phyloP scores from a whole-genome alignment of 2,329 filamentous ascomycete genomes.

The Colletotrichum acutatum region DNA sequence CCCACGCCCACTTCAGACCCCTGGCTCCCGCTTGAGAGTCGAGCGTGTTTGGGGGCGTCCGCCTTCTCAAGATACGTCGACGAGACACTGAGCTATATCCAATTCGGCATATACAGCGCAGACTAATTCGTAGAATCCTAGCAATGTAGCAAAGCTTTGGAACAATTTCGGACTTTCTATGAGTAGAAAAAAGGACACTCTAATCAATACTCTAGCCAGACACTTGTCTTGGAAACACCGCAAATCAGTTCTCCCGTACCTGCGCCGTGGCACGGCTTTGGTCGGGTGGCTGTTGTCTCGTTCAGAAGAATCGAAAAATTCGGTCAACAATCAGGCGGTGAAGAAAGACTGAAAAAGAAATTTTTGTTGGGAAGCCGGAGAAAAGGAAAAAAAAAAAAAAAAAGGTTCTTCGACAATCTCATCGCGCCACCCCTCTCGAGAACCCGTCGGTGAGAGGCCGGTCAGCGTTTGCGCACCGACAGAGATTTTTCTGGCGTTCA shows the following conservation, averaged over 20 bases:
- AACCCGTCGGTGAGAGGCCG: background rate
- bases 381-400: background rate
- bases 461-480: slow-evolving; percentile 2
- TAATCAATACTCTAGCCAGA: background rate
- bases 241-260: background rate
- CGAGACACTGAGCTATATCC: background rate
- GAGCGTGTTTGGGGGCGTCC: background rate
- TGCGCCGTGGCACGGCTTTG: background rate
- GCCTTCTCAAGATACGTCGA: background rate
- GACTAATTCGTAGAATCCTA: background rate
- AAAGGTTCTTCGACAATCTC: background rate
- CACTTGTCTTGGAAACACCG: slow-evolving; percentile 8
- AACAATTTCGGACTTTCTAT: background rate
- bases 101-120: background rate
- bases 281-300: slow-evolving; percentile 10
- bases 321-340: slow-evolving; percentile 30
- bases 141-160: background rate
- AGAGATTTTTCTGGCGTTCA: background rate
- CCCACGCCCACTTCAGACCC: background rate
- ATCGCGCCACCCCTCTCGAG: background rate
- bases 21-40: background rate
- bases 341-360: slow-evolving; percentile 5
- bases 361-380: slow-evolving; percentile 23
- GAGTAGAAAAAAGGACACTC: background rate
- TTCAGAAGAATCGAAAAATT: background rate